Conservation (phyloP, 768 basidiomycete species). For the Mycena galopus region DNA sequence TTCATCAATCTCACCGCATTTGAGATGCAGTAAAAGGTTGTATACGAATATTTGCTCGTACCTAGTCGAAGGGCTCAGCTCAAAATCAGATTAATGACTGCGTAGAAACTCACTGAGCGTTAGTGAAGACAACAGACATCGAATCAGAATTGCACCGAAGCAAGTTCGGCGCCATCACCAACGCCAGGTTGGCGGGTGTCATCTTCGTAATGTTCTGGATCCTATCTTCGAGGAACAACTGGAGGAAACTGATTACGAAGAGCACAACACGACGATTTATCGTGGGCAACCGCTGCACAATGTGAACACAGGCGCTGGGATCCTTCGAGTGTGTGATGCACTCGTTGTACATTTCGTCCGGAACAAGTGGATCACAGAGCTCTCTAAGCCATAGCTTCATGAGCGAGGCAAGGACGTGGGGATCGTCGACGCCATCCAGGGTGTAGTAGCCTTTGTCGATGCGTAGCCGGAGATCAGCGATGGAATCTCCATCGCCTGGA, state of each 20-base stretch:
- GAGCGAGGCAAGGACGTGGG: conserved; percentile 89
- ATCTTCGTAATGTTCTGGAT: conserved; percentile 85
- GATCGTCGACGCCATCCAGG: conserved; percentile 90
- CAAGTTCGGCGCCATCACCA: conserved; percentile 94
- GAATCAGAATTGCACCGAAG: conserved; percentile 88
- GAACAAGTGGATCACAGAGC: conserved; percentile 91
- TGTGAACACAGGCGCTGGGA: conserved; percentile 76
- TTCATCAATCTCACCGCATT: conserved; percentile 79
- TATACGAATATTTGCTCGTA: conserved; percentile 93
- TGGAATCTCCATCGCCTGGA: conserved; percentile 90
- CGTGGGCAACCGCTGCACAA: conserved; percentile 84
- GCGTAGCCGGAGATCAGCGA: conserved; percentile 89
- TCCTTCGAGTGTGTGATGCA: conserved; percentile 80
- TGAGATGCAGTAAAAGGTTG: conserved; percentile 84
- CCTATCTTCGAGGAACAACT: conserved; percentile 86
- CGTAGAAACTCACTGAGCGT: conserved; percentile 81
- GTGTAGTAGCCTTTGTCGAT: conserved; percentile 95
- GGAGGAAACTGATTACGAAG: conserved; percentile 92
- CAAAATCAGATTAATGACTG: conserved; percentile 4
- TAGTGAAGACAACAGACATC: conserved; percentile 92
- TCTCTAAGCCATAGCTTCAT: conserved; percentile 96
- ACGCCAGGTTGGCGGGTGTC: conserved; percentile 88
- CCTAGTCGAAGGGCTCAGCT: conserved; percentile 51
- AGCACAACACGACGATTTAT: conserved; percentile 89
- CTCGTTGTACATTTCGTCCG: conserved; percentile 92